A percentile compares a stretch with the other conserved stretches of the same genome.
These are phyloP conservation scores for Vaccinium macrocarpon DNA, from an alignment of 148 eudicot genomes.

Conservation along the genomic window DNA sequence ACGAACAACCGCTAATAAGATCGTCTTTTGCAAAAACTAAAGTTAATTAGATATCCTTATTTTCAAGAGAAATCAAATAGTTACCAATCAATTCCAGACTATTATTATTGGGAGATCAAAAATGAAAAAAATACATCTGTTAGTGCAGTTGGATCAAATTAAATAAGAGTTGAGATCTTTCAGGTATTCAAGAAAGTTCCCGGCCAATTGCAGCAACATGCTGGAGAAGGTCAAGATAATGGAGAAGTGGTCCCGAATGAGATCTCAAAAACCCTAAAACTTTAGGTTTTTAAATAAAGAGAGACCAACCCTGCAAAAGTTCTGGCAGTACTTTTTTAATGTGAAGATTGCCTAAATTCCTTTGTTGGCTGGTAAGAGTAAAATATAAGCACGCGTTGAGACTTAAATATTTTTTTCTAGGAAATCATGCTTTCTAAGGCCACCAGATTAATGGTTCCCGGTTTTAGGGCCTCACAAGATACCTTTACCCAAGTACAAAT, in stretches of 20 bases:
- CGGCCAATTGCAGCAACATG: background rate
- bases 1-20: too few relatives aligned
- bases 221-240: background rate
- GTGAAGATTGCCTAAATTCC: background rate
- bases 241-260: background rate
- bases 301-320: background rate
- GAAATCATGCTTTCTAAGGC: background rate
- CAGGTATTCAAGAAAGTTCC: background rate
- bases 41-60: too few relatives aligned
- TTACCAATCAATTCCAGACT: too few relatives aligned
- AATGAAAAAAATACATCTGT: too few relatives aligned
- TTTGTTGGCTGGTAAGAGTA: background rate
- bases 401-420: background rate
- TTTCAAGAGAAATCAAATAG: too few relatives aligned
- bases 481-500: background rate
- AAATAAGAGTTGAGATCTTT: background rate
- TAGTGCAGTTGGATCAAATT: too few relatives aligned
- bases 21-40: too few relatives aligned
- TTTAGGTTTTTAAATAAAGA: background rate
- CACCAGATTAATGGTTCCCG: background rate
- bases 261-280: background rate
- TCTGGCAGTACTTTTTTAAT: background rate
- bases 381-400: background rate
- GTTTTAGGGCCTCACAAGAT: conserved; percentile 1
- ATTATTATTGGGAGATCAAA: too few relatives aligned